These are phyloP conservation scores for Saccharomycopsis fermentans DNA, from an alignment of 805 yeast genomes.

Conservation along the genomic window DNA sequence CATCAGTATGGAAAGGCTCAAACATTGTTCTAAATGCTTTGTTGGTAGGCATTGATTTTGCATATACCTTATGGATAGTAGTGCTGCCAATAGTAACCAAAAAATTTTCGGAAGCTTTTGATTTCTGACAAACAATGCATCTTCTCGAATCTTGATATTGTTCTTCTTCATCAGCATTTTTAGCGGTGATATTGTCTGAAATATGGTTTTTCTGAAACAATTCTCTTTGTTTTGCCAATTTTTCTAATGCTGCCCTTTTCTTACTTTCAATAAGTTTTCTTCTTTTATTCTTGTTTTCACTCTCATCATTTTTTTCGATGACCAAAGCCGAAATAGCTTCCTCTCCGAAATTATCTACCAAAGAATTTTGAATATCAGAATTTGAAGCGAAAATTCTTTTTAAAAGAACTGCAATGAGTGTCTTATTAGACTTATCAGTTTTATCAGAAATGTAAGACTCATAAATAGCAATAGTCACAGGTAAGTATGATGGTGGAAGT, in stretches of 20 bases:
- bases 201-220: conserved; percentile 6
- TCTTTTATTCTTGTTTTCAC: conserved; percentile 6
- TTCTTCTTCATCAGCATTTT: neutral
- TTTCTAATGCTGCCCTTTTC: conserved; percentile 14
- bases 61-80: conserved; percentile 43
- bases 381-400: neutral
- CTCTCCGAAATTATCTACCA: neutral
- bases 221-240: conserved; percentile 13
- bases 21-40: conserved; percentile 31
- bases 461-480: neutral
- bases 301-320: neutral
- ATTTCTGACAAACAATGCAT: conserved; percentile 16
- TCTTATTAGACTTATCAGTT: neutral
- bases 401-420: neutral
- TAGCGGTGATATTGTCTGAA: neutral
- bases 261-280: conserved; percentile 9
- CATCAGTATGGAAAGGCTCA: conserved; percentile 17
- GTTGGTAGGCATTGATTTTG: conserved; percentile 53
- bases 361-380: neutral
- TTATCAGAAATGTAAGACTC: neutral
- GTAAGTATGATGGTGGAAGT: neutral
- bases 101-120: conserved; percentile 47
- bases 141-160: conserved; percentile 20
- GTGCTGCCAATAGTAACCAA: conserved; percentile 64
- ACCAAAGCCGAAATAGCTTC: neutral